Evolutionary conservation across 2,329 filamentous ascomycete genomes (phyloP), one percentile per base, ranked within the genome.

Genomic region (Trichoderma arundinaceum): DNA sequence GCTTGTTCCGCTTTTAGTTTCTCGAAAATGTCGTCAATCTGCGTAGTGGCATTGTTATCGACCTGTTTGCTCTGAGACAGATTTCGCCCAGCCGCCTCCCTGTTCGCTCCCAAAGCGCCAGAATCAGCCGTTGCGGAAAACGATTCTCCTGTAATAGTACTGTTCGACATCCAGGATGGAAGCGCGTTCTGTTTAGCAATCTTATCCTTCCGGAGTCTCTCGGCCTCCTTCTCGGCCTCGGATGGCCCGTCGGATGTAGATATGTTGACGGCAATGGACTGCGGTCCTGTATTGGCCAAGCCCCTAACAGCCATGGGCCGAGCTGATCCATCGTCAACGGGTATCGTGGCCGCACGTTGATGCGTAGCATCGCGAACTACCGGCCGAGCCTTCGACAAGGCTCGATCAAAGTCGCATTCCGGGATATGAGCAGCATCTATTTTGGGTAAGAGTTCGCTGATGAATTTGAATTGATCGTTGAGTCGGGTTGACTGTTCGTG

Each of bases 401-500:
- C 90, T 22, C 86, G 83, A 57, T 92, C 89, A 70, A 92, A 92
- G 69, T 86, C 89, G 73, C 90, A 90, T 69, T 89, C 89, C 1
- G 92, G 91, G 7, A 96, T 87, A 43, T 87, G 82, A 6, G 89
- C 83, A n/a, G 85, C 82, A 74, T 95, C 92, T 67, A 96, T 92
- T 72, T 90, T 85, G 64, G 90, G 90, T 68, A 96, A 82, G 62
- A 93, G 83, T 66, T 91, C 87, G 65, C 91, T 90, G 70, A 95
- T 88, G 72, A 92, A 92, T 71, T 88, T 89, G 77, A 94, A 89
- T 75, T 94, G 90, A 71, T 88, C 87, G 77, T 94, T 94, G 72
- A 95, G 81, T 53, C 88, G 84, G 22, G 89, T 90, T 53, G 89
- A 89, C 71, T 90, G 86, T 76, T 92, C 89, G 68, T 90, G 88